phyloP scores from a whole-genome alignment of 176 grass and related monocot species.

The Musa schizocarpa region DNA sequence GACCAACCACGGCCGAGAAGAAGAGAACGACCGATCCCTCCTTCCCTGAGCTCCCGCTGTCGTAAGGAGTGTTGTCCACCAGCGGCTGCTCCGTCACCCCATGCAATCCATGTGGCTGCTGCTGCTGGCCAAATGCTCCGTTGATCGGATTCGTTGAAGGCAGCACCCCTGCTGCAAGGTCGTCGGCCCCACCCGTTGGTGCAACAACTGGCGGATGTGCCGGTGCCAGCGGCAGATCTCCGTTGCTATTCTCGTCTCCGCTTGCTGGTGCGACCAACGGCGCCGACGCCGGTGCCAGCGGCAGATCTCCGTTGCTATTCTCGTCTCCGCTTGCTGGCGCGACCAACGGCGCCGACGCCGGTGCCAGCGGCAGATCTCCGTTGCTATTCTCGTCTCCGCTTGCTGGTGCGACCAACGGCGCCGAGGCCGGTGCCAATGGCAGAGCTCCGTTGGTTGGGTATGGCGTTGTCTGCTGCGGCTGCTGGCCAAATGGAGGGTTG shows the following conservation, averaged over 20 bases:
- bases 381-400: conserved; percentile 15
- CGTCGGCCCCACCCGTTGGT: conserved; percentile 14
- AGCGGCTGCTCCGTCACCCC: conserved; percentile 39
- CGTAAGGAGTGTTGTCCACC: conserved; percentile 75
- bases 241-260: too few relatives aligned
- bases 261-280: too few relatives aligned
- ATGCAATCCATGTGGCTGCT: neutral
- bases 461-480: neutral
- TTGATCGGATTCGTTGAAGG: neutral
- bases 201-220: neutral
- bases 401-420: neutral
- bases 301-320: neutral
- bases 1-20: neutral
- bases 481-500: conserved; percentile 49
- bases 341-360: neutral
- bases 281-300: too few relatives aligned
- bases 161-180: too few relatives aligned
- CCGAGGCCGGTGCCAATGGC: neutral
- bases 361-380: neutral
- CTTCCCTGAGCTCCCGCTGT: conserved; percentile 35
- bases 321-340: neutral
- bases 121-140: neutral
- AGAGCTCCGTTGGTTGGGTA: neutral
- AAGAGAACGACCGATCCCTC: neutral
- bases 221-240: too few relatives aligned